phyloP scores from a whole-genome alignment of 2,329 filamentous ascomycete species.

The Neurospora sp. region DNA sequence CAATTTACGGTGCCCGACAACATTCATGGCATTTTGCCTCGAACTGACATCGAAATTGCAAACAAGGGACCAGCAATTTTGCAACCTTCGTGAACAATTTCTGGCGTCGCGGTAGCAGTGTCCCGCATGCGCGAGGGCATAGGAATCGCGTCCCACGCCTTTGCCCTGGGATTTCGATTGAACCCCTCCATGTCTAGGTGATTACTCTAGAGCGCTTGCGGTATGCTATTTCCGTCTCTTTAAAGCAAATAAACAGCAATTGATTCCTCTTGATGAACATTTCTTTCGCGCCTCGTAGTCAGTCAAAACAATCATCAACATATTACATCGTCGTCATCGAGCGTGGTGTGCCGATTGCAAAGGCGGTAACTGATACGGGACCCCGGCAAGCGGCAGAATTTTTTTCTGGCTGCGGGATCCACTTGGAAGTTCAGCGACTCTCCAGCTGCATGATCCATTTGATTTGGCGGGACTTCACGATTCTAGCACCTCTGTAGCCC shows the following conservation, averaged over 20 bases:
- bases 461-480: not conserved
- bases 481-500: not conserved
- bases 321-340: not conserved
- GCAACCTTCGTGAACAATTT: not conserved
- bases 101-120: not conserved
- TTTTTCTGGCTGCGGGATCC: not conserved
- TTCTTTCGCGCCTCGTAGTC: not conserved
- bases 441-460: not conserved
- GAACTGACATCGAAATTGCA: not conserved
- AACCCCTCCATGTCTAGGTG: not conserved
- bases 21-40: not conserved
- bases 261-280: not conserved
- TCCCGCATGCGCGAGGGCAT: not conserved
- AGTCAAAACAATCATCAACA: not conserved
- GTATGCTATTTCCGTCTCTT: not conserved
- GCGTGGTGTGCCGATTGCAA: not conserved
- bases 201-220: not conserved
- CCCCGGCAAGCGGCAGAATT: not conserved
- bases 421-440: not conserved
- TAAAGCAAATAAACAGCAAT: not conserved
- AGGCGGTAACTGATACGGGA: not conserved
- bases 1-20: not conserved
- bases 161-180: not conserved
- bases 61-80: not conserved
- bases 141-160: not conserved